Percentiles rank a stretch among this genome's conserved stretches.
Conservation (phyloP, 2,329 filamentous ascomycete genomes). For the Aspergillus novoparasiticus region DNA sequence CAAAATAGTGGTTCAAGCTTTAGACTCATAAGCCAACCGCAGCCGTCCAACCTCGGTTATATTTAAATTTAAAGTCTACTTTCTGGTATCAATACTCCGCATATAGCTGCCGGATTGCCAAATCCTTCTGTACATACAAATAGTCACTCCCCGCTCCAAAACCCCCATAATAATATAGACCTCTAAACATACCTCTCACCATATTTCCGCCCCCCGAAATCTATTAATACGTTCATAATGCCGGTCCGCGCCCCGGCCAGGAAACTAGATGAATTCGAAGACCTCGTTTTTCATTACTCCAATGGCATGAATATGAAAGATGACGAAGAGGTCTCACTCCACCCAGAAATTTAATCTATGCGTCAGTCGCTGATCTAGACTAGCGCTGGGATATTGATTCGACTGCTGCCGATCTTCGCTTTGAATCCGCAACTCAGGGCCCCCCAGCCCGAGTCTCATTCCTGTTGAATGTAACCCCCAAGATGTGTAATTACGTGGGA, state of each 20-base stretch:
- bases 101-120: no score
- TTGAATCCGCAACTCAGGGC: conserved; percentile 40
- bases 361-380: background rate
- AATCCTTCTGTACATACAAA: background rate
- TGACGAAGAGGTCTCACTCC: conserved; percentile 21
- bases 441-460: conserved; percentile 39
- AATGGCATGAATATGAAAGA: conserved; percentile 23
- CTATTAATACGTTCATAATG: background rate
- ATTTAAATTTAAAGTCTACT: background rate
- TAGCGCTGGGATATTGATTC: conserved; percentile 37
- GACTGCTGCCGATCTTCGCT: conserved; percentile 34
- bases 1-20: background rate
- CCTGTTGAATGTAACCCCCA: conserved; percentile 68
- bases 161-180: background rate
- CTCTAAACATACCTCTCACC: background rate
- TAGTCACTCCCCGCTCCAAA: background rate
- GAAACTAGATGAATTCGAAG: conserved; percentile 35
- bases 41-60: conserved; percentile 15
- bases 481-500: conserved; percentile 87
- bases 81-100: no score
- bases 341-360: background rate
- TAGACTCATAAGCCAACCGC: background rate
- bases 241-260: conserved; percentile 25
- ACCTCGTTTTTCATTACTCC: conserved; percentile 31
- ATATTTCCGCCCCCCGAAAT: background rate